phyloP scores from a whole-genome alignment of 2,329 filamentous ascomycete genomes.

The Aspergillus ochraceus region DNA sequence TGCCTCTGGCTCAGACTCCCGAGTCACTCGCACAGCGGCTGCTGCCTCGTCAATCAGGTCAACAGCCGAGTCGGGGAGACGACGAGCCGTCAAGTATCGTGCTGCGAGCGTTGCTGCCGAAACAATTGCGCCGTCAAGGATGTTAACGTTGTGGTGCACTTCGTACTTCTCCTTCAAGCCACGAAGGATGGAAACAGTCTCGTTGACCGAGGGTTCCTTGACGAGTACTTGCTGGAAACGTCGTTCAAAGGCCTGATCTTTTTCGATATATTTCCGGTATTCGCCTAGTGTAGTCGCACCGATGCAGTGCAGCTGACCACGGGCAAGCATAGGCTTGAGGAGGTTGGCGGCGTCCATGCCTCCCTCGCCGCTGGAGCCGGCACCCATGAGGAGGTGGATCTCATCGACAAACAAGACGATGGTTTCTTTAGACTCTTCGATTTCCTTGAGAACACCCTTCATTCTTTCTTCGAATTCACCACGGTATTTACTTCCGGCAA shows the following conservation, averaged over 20 bases:
- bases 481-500: slow-evolving; percentile 96
- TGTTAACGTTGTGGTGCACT: slow-evolving; percentile 96
- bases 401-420: slow-evolving; percentile 98
- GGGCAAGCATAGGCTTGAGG: slow-evolving; percentile 95
- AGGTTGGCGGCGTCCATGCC: slow-evolving; percentile 99
- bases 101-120: slow-evolving; percentile 87
- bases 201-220: slow-evolving; percentile 83
- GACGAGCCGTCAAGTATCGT: slow-evolving; percentile 85
- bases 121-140: slow-evolving; percentile 90
- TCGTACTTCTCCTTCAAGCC: slow-evolving; percentile 98
- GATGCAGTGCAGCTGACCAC: slow-evolving; percentile 96
- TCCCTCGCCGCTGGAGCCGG: slow-evolving; percentile 88
- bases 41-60: slow-evolving; percentile 96
- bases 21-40: slow-evolving; percentile 90
- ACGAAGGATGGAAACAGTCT: slow-evolving; percentile 97
- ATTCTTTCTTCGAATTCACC: slow-evolving; percentile 99
- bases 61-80: slow-evolving; percentile 93
- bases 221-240: slow-evolving; percentile 98
- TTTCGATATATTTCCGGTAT: slow-evolving; percentile 98
- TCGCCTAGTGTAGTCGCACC: slow-evolving; percentile 93
- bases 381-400: slow-evolving; percentile 97
- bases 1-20: slow-evolving; percentile 94
- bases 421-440: slow-evolving; percentile 89
- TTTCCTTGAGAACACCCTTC: slow-evolving; percentile 98
- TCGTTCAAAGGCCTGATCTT: slow-evolving; percentile 95